These are phyloP conservation scores for Vaccinium corymbosum DNA, from an alignment of 148 eudicot species.

Conservation along the genomic window DNA sequence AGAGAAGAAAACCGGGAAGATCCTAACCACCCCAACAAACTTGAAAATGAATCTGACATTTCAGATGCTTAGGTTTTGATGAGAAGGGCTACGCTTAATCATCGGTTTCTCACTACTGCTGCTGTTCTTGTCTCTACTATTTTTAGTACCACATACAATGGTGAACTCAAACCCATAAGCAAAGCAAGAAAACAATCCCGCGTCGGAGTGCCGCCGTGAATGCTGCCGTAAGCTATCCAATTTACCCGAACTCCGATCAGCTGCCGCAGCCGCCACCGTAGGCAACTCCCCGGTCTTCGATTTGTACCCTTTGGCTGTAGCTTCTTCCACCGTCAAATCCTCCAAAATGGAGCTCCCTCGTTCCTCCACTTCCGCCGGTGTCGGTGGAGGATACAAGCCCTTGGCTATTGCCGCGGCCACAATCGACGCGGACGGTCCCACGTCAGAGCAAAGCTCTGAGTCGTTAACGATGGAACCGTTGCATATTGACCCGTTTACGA, in stretches of 20 bases:
- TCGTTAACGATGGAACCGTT: conserved; percentile 9
- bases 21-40: no score
- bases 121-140: not conserved
- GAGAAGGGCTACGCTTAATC: conserved; percentile 11
- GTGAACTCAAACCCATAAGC: conserved; percentile 31
- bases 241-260: not conserved
- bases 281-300: not conserved
- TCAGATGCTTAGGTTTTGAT: not conserved
- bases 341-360: conserved; percentile 27
- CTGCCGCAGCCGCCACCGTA: not conserved
- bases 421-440: conserved; percentile 27
- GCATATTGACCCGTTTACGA: not conserved
- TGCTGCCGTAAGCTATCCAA: not conserved
- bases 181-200: conserved; percentile 30
- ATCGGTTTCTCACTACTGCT: not conserved
- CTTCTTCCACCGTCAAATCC: conserved; percentile 29
- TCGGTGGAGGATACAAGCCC: not conserved
- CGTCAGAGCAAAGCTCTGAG: conserved; percentile 15
- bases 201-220: conserved; percentile 28
- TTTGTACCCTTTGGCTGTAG: conserved; percentile 17
- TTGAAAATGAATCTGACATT: not conserved
- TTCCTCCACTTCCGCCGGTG: not conserved
- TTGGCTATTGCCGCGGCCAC: conserved; percentile 24
- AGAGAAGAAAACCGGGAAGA: no score
- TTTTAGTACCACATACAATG: conserved; percentile 27